phyloP scores from a whole-genome alignment of 495 filamentous ascomycete species.

The Baudoinia panamericana region DNA sequence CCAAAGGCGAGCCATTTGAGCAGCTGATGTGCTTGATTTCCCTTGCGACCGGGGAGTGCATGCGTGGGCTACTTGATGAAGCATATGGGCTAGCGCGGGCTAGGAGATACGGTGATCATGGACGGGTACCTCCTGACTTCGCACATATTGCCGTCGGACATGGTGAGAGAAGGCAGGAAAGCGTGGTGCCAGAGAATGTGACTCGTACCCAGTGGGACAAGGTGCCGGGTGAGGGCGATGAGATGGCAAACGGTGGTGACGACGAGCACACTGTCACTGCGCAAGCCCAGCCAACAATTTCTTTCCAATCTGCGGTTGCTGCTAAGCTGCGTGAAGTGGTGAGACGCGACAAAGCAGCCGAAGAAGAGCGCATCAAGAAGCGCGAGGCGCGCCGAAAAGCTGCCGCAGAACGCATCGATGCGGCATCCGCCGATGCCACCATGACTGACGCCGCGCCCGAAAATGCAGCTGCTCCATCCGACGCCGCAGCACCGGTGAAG shows the following conservation, averaged over 20 bases:
- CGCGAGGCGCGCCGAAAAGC: conserved; percentile 33
- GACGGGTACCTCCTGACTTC: conserved; percentile 51
- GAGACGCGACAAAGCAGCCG: conserved; percentile 26
- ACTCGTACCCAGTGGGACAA: conserved; percentile 30
- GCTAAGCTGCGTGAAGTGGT: conserved; percentile 20
- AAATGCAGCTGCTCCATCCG: conserved; percentile 30
- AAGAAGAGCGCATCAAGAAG: conserved; percentile 37
- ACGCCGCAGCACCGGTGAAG: conserved; percentile 25
- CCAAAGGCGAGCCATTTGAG: conserved; percentile 42
- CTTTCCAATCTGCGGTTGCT: conserved; percentile 20
- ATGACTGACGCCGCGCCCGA: conserved; percentile 16
- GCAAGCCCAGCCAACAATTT: conserved; percentile 19
- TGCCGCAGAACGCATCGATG: no score
- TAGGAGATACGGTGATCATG: conserved; percentile 59
- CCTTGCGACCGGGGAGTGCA: conserved; percentile 56
- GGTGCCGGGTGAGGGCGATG: conserved; percentile 17
- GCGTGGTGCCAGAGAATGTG: conserved; percentile 25
- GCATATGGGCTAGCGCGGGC: conserved; percentile 48
- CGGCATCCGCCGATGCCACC: neutral
- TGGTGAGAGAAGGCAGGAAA: conserved; percentile 26
- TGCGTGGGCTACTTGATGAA: conserved; percentile 59
- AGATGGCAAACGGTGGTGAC: conserved; percentile 8
- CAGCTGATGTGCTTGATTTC: conserved; percentile 67
- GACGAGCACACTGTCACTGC: conserved; percentile 2
- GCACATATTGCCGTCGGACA: conserved; percentile 40